These are phyloP conservation scores for Asterophora lycoperdoides DNA, from an alignment of 768 basidiomycete genomes.

Conservation along the genomic window DNA sequence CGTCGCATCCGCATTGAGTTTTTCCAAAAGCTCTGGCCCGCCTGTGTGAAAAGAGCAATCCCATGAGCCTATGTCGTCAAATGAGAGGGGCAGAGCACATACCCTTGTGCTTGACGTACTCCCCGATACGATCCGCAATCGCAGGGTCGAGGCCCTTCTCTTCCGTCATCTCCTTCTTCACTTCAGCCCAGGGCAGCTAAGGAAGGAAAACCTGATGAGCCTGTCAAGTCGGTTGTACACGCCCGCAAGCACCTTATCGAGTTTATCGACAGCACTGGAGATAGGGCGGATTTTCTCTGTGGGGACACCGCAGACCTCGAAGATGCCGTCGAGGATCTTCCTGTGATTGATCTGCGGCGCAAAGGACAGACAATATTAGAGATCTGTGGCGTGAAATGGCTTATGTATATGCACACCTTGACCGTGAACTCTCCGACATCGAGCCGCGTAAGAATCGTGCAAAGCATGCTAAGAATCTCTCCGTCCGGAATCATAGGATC, in stretches of 20 bases:
- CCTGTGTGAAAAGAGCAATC: conserved; percentile 39
- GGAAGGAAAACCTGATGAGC: not conserved
- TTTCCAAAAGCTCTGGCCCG: conserved; percentile 69
- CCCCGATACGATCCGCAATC: conserved; percentile 91
- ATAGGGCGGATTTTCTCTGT: conserved; percentile 85
- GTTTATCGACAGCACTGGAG: conserved; percentile 95
- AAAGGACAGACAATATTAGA: not conserved
- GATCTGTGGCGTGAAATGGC: not conserved
- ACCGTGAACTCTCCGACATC: conserved; percentile 94
- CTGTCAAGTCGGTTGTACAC: not conserved
- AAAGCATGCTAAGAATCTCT: conserved; percentile 78
- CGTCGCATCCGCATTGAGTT: conserved; percentile 56
- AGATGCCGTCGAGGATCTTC: conserved; percentile 95
- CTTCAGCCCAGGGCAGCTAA: conserved; percentile 84
- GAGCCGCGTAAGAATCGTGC: conserved; percentile 74
- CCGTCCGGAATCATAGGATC: conserved; percentile 98
- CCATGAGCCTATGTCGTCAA: too few relatives aligned
- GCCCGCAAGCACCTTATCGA: conserved; percentile 73
- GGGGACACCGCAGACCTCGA: conserved; percentile 94
- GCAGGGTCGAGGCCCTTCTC: conserved; percentile 85
- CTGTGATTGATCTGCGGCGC: conserved; percentile 82
- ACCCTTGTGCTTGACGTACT: conserved; percentile 97
- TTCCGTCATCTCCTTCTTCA: conserved; percentile 93
- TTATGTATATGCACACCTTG: conserved; percentile 69
- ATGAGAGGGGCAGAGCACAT: not conserved